Conservation (phyloP, 805 yeast species). For the Schwanniomyces sp. region DNA sequence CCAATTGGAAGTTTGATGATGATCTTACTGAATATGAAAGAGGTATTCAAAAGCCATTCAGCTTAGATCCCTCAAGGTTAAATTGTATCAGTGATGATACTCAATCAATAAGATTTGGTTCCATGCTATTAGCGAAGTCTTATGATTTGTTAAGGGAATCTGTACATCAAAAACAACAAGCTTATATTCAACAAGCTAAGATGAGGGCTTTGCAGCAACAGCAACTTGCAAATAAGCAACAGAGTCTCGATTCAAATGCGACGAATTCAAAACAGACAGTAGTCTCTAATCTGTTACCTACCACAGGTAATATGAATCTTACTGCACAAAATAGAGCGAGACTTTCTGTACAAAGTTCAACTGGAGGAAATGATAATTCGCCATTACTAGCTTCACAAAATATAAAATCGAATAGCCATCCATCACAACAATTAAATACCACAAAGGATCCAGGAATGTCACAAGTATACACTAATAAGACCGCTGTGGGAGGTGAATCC, state of each 20-base stretch:
- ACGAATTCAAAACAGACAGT: neutral
- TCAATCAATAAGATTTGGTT: constrained; percentile 86
- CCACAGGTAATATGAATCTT: neutral
- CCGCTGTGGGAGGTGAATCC: neutral
- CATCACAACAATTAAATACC: neutral
- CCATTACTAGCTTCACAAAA: constrained; percentile 10
- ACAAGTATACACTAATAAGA: constrained; percentile 5
- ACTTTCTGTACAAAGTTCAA: constrained; percentile 5
- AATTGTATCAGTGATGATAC: constrained; percentile 84
- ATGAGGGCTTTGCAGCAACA: constrained; percentile 44
- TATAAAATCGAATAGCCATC: neutral
- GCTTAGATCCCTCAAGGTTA: constrained; percentile 77
- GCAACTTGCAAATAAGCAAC: constrained; percentile 20
- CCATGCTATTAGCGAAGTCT: constrained; percentile 85
- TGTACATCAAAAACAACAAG: constrained; percentile 62
- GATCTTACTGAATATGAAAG: constrained; percentile 46
- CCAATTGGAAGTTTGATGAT: constrained; percentile 67
- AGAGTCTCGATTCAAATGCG: constrained; percentile 1
- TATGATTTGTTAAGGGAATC: constrained; percentile 79
- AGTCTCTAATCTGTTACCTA: neutral
- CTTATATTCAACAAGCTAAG: constrained; percentile 49
- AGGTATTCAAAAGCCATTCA: constrained; percentile 48
- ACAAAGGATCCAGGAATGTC: neutral
- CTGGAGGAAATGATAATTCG: constrained; percentile 4
- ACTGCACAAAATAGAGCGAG: constrained; percentile 3